These are phyloP conservation scores for Asterophora parasitica DNA, from an alignment of 768 basidiomycete species.

Conservation along the genomic window DNA sequence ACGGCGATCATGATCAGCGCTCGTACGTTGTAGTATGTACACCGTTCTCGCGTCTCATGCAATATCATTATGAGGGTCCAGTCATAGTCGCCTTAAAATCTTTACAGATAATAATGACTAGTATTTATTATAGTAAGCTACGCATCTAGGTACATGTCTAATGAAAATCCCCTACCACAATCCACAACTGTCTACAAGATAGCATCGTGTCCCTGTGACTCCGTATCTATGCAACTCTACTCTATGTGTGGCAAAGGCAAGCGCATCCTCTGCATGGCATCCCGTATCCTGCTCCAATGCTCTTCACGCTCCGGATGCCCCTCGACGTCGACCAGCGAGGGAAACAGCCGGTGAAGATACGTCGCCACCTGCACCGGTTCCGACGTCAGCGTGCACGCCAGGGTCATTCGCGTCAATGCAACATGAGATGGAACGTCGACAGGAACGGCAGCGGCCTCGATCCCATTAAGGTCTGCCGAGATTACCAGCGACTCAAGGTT, in stretches of 20 bases:
- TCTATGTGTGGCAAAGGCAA: conserved; percentile 2
- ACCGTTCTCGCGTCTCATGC: too few species aligned
- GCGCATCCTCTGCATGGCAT: conserved; percentile 2
- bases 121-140: too few species aligned
- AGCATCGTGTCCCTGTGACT: too few species aligned
- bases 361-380: conserved; percentile 23
- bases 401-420: conserved; percentile 29
- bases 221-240: background rate
- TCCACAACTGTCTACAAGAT: conserved; percentile 8
- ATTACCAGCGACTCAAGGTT: conserved; percentile 27
- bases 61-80: too few species aligned
- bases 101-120: too few species aligned
- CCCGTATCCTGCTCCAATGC: conserved; percentile 21
- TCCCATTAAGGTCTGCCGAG: conserved; percentile 21
- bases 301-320: conserved; percentile 29
- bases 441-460: background rate
- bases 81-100: too few species aligned
- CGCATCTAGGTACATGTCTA: conserved; percentile 4
- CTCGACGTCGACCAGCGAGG: conserved; percentile 30
- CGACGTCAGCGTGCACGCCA: conserved; percentile 27
- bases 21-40: too few species aligned
- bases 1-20: too few species aligned
- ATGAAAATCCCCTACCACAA: too few species aligned
- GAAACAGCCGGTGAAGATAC: conserved; percentile 34
- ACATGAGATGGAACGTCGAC: conserved; percentile 14